Evolutionary conservation across 2,329 filamentous ascomycete genomes (phyloP).

Genomic region (Alternaria hordeiaustralica): DNA sequence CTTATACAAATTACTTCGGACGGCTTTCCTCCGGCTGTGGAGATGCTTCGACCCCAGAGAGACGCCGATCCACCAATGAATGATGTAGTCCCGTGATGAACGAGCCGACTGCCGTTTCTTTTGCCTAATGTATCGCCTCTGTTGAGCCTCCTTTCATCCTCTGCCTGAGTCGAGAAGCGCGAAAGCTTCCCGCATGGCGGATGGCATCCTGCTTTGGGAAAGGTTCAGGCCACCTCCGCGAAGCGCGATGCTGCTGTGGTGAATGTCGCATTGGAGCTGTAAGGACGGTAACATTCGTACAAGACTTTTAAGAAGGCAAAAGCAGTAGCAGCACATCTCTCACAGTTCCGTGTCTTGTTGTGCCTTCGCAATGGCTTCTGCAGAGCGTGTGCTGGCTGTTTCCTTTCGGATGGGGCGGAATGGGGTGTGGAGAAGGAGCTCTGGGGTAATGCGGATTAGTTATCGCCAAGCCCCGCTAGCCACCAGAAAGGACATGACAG

Average conservation of each 20-base stretch:
- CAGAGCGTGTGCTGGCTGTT: neutral
- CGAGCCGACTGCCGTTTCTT: slow-evolving; percentile 8
- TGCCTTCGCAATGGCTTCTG: neutral
- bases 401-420: neutral
- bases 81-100: slow-evolving; percentile 4
- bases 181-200: slow-evolving; percentile 4
- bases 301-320: too few species aligned
- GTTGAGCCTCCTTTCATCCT: neutral
- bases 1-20: slow-evolving; percentile 19
- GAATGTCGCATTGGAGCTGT: neutral
- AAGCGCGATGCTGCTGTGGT: neutral
- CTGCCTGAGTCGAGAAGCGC: slow-evolving; percentile 3
- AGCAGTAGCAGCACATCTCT: too few species aligned
- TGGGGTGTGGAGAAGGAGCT: slow-evolving; percentile 13
- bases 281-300: neutral
- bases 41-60: slow-evolving; percentile 3
- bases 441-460: slow-evolving; percentile 15
- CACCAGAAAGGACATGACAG: neutral
- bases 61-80: slow-evolving; percentile 16
- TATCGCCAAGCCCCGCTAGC: slow-evolving; percentile 8
- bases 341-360: neutral
- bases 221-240: neutral
- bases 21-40: slow-evolving; percentile 19
- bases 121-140: slow-evolving; percentile 4
- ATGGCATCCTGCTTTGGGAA: slow-evolving; percentile 10